These are phyloP conservation scores for Thelephora ganbajun DNA, from an alignment of 768 basidiomycete genomes.

Conservation along the genomic window DNA sequence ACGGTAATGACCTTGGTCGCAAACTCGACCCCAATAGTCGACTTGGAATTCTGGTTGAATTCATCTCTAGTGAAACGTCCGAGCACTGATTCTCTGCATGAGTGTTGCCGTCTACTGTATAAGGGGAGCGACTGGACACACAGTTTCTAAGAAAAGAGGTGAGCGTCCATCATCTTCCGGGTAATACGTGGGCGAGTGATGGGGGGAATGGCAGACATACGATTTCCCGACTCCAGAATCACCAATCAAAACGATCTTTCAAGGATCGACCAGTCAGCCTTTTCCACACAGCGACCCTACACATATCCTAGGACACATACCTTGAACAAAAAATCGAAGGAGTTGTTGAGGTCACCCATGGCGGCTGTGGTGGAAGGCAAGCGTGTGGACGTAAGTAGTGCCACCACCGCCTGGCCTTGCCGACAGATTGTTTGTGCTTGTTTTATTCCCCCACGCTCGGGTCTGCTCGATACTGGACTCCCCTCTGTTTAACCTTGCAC, in stretches of 20 bases:
- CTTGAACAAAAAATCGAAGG: slow-evolving; percentile 98
- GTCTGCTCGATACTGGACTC: no score
- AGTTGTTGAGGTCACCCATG: background rate
- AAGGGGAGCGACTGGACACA: slow-evolving; percentile 21
- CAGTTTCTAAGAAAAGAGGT: slow-evolving; percentile 35
- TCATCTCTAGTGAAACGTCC: slow-evolving; percentile 99
- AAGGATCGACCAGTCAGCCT: background rate
- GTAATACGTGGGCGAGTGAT: background rate
- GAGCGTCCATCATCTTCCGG: slow-evolving; percentile 2
- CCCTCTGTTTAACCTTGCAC: no score
- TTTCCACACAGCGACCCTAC: background rate
- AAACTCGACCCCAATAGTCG: slow-evolving; percentile 98
- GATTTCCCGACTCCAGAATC: slow-evolving; percentile 99
- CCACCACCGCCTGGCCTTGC: no score
- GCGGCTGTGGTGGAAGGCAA: background rate
- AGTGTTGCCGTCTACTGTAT: background rate
- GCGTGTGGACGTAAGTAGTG: no score
- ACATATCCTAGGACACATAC: slow-evolving; percentile 26
- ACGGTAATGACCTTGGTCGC: slow-evolving; percentile 91
- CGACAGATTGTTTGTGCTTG: no score
- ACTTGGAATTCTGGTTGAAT: slow-evolving; percentile 98
- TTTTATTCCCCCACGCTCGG: no score
- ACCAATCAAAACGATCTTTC: slow-evolving; percentile 92
- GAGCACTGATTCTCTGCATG: slow-evolving; percentile 49
- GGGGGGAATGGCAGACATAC: slow-evolving; percentile 38